Base-by-base conservation (phyloP, 2,329 filamentous ascomycete species). In the Malbranchea zuffiana region DNA sequence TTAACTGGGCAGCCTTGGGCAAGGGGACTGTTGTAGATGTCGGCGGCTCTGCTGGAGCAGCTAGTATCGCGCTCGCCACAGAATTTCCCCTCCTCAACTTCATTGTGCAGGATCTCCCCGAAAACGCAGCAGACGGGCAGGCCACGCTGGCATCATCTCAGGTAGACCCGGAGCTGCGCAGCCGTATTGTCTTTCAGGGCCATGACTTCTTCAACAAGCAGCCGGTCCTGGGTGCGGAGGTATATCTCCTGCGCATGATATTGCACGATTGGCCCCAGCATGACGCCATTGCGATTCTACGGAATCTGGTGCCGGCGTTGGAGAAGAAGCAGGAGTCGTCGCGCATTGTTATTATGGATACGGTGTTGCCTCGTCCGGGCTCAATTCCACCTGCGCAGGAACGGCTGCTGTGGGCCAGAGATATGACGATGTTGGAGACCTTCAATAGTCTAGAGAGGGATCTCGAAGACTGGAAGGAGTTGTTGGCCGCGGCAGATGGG, bases 1-100 rank as follows among this genome's bases (percentile, higher is more conserved):
- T 70, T 46, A 67, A 75, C 46, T 68, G 77, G 47, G 53, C 60
- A 1, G 60, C 59, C 1, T 51, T 75, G 1, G 23, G 23, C 23
- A 25, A 25, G 23, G 28, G 28, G 10, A 30, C 28, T 13, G 10
- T 30, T 2, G 28, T 30, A 8, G 28, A 30, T 30, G 35, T 68
- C 15, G 63, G 65, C 6, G 64, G 65, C 13, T 66, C 63, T 4
- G 58, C 50, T 6, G 65, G 65, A 8, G 58, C 63, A 41, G 60
- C 62, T 34, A 49, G 56, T n/a, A 52, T 65, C 18, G 54, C 59
- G 3, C 51, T 68, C 3, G 64, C 65, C 5, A 50, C 56, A 15
- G 50, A 58, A 24, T 64, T 60, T 48, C 59, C 64, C 3, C 51
- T 62, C 21, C 56, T 69, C 26, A 54, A 44, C 17, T 55, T 68